Base-by-base conservation (phyloP, 441 rosid genomes). In the Gossypium schwendimanii region DNA sequence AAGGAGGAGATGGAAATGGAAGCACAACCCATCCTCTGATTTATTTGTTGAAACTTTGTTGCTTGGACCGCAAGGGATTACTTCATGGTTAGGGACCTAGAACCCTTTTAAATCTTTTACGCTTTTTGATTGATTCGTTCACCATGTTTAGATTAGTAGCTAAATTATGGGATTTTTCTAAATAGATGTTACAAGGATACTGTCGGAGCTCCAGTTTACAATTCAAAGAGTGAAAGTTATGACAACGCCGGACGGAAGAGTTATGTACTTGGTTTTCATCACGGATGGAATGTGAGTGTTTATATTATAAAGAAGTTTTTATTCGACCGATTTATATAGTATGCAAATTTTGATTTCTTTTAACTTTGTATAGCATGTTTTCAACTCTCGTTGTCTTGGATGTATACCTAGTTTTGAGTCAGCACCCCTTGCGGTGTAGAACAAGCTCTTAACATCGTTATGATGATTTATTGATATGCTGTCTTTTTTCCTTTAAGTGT, bases 211-310 rank as follows among this genome's bases (percentile, higher is more conserved):
- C 1, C 93, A 92, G 82, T 82, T 94, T 36, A 86, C 93, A 0
- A 92, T 94, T 50, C 96, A 94, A 78, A 85, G 91, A 67, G 94
- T 94, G 36, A 92, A 94, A 81, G 99, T 92, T 23, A 94, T 85
- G 73, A 94, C 97, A 6, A 89, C 93, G 6, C 98, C 98, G 0
- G 98, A 94, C 75, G 93, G 85, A 47, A 77, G 84, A 72, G 89
- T 86, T 15, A 49, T 86, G 77, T 87, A 84, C 53, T 78, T 86
- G 75, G 80, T 86, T 52, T 79, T 84, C 74, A 82, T 86, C 76
- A 80, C 89, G 4, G 89, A 84, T 59, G 87, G 73, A 54, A 75
- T 74, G 88, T 81, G 36, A 78, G 88, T 73, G 44, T 39, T 57
- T 47, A 8, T 39, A 52, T 17, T 52, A 7, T 15, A 15, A 17